Percentiles rank a stretch among this genome's conserved stretches.
Evolutionary conservation across 768 basidiomycete genomes (phyloP).

Genomic region (Tubosaeta brunneosetosa): DNA sequence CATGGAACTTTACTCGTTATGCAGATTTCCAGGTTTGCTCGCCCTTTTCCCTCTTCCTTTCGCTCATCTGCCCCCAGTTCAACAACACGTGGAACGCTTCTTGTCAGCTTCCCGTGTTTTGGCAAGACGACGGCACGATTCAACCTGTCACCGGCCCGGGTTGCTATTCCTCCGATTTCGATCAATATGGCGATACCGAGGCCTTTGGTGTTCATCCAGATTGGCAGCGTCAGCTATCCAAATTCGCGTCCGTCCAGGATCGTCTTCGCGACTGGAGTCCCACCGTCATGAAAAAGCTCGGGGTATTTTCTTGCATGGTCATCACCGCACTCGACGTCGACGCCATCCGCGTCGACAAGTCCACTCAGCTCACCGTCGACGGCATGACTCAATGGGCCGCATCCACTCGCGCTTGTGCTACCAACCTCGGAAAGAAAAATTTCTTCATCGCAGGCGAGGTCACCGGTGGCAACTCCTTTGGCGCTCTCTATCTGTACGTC

Average conservation of each 20-base stretch:
- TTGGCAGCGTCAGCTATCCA: conserved; percentile 90
- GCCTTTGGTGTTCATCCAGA: conserved; percentile 95
- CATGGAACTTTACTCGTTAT: conserved; percentile 86
- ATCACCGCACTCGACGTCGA: conserved; percentile 88
- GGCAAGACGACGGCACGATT: conserved; percentile 68
- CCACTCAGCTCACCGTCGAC: conserved; percentile 85
- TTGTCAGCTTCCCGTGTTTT: conserved; percentile 75
- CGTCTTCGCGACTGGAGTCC: conserved; percentile 92
- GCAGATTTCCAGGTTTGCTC: conserved; percentile 66
- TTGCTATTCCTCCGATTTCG: conserved; percentile 81
- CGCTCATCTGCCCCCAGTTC: conserved; percentile 38
- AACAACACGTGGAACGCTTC: conserved; percentile 67
- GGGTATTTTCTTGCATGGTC: conserved; percentile 77
- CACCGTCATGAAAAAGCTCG: conserved; percentile 69
- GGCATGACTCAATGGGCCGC: conserved; percentile 75
- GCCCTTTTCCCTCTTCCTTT: background rate
- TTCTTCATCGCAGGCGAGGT: conserved; percentile 93
- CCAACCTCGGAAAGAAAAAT: conserved; percentile 68
- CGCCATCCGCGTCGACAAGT: conserved; percentile 93
- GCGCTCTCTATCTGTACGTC: conserved; percentile 76
- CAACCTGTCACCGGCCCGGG: conserved; percentile 52
- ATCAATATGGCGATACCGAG: conserved; percentile 96
- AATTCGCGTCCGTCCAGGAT: conserved; percentile 95
- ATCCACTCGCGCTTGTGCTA: conserved; percentile 70
- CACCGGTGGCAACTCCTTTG: conserved; percentile 90